Base-by-base conservation (phyloP, 208 protist species). In the Tritrichomonas musculus region DNA sequence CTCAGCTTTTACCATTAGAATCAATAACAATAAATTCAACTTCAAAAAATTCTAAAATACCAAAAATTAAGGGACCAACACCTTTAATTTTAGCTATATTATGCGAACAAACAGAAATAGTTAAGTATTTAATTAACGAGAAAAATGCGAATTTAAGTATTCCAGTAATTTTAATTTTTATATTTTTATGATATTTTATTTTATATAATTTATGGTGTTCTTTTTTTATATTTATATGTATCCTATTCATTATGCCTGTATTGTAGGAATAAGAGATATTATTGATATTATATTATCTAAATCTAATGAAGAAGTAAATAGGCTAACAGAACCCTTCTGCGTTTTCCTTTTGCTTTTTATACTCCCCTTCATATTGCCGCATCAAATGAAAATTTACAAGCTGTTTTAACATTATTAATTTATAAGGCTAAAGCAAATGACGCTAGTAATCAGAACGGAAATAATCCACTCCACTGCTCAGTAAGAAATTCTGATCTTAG, bases 181-280 rank as follows among this genome's bases (percentile, higher is more conserved):
- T 60, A 17, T 22, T 22, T 60, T 60, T 22, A 60, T 17, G 17
- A 60, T 60, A 17, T 60, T 60, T 60, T 60, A 22, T 22, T 60
- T n/a, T n/a, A n/a, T 22, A 22, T 60, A 60, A 17, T 60, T 60
- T 60, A 60, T 60, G 53, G 53, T 22, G 53, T 60, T 60, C 17
- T 22, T 60, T 60, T 60, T 22, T 60, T n/a, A n/a, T 60, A 22
- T 17, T 60, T 60, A 60, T 17, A 60, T 60, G 53, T 53, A 82
- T 82, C 73, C 73, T n/a, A 82, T 82, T 27, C 73, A 82, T 50
- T 82, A 82, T 27, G 73, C 73, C 30, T 53, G 73, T 50, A 30
- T 50, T 50, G 73, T 82, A 47, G 73, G 41, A 30, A 82, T 47
- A 9, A 4, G 27, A 82, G 73, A 82, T 50, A 82, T 82, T 82